phyloP scores from a whole-genome alignment of 169 alveolate genomes.

The Cryptosporidium canis region DNA sequence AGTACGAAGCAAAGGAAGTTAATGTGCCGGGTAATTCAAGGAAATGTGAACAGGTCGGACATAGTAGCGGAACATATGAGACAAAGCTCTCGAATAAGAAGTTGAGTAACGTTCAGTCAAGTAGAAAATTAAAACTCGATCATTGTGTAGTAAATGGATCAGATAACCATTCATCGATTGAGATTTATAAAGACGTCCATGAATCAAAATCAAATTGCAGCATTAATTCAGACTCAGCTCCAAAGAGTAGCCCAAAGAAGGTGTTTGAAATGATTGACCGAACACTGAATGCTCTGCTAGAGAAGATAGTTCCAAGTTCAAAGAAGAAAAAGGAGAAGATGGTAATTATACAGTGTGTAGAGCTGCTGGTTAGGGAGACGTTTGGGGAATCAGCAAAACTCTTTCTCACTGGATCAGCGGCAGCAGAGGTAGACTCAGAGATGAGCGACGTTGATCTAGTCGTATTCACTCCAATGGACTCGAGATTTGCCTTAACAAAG shows the following conservation, averaged over 20 bases:
- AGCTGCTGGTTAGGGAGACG: conserved; percentile 73
- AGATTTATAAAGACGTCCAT: neutral
- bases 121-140: conserved; percentile 10
- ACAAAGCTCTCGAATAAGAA: conserved; percentile 28
- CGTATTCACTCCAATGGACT: conserved; percentile 72
- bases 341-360: conserved; percentile 54
- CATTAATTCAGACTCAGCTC: conserved; percentile 15
- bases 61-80: neutral
- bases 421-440: conserved; percentile 83
- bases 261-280: conserved; percentile 57
- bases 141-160: conserved; percentile 11
- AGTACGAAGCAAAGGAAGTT: conserved; percentile 31
- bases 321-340: conserved; percentile 56
- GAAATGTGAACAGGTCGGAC: conserved; percentile 2
- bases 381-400: conserved; percentile 77
- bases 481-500: conserved; percentile 75
- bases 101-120: neutral
- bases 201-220: conserved; percentile 13
- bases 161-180: neutral
- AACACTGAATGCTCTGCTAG: conserved; percentile 29
- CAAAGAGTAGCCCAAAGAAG: conserved; percentile 48
- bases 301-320: conserved; percentile 57
- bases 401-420: conserved; percentile 83
- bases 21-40: conserved; percentile 12
- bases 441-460: conserved; percentile 83